A percentile compares a stretch with the other conserved stretches of the same genome.
Conservation (phyloP, 208 protist species). For the Leishmania mexicana region DNA sequence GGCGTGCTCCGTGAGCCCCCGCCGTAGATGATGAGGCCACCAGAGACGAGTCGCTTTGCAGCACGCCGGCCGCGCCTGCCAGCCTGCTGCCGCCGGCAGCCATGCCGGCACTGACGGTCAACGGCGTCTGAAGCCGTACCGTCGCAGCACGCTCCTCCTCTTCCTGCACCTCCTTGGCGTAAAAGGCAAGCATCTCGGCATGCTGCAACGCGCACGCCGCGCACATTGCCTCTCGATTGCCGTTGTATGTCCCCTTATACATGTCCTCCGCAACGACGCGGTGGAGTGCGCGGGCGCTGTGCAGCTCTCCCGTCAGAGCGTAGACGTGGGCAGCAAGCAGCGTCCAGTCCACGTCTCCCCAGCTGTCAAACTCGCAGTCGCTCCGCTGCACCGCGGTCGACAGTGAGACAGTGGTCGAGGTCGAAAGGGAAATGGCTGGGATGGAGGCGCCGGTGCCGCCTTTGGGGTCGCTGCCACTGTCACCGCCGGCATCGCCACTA, state of each 20-base stretch:
- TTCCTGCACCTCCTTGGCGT: conserved; percentile 7
- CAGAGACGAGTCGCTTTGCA: neutral
- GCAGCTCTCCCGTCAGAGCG: conserved; percentile 20
- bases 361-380: neutral
- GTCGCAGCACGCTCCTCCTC: conserved; percentile 4
- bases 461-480: neutral
- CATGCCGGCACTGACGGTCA: neutral
- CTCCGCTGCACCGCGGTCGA: neutral
- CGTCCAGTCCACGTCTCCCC: conserved; percentile 27
- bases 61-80: neutral
- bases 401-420: neutral
- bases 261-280: conserved; percentile 18
- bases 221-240: conserved; percentile 11
- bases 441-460: neutral
- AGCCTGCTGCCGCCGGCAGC: neutral
- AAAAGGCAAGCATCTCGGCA: neutral
- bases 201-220: conserved; percentile 14
- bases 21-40: neutral
- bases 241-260: neutral
- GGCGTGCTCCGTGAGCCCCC: neutral
- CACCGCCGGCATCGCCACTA: neutral
- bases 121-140: neutral
- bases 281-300: conserved; percentile 12
- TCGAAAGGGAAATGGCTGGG: neutral
- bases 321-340: conserved; percentile 34